phyloP scores from a whole-genome alignment of 345 rosid genomes.

The Dimocarpus longan region DNA sequence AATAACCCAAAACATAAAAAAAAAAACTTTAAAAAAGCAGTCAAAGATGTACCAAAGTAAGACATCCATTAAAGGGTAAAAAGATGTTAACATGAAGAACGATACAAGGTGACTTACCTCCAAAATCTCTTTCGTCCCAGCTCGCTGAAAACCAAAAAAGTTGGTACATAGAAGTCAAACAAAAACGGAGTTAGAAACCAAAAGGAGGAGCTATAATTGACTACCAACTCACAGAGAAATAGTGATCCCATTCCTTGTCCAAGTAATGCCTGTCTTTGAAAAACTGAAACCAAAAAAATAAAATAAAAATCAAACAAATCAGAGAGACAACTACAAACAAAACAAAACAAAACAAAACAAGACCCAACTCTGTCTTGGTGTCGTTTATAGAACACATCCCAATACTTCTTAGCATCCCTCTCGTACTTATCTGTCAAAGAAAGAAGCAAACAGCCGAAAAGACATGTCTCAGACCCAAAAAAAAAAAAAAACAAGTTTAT shows the following conservation, averaged over 20 bases:
- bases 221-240: constrained; percentile 63
- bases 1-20: not conserved
- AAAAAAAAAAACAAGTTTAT: not conserved
- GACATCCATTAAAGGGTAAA: not conserved
- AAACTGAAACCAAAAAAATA: constrained; percentile 50
- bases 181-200: not conserved
- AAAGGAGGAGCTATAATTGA: not conserved
- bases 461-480: no score
- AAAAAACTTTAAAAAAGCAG: not conserved
- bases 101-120: constrained; percentile 51
- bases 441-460: not conserved
- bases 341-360: constrained; percentile 13
- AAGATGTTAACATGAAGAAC: constrained; percentile 7
- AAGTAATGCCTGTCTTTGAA: constrained; percentile 94
- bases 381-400: constrained; percentile 87
- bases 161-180: not conserved
- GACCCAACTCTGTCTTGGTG: constrained; percentile 69
- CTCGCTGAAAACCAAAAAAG: constrained; percentile 43
- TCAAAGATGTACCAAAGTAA: not conserved
- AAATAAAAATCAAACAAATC: not conserved
- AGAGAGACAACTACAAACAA: constrained; percentile 8
- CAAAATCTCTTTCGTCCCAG: constrained; percentile 51
- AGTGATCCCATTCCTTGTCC: constrained; percentile 92
- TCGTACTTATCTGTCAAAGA: constrained; percentile 69
- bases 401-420: constrained; percentile 80